Conservation (phyloP, 2,329 filamentous ascomycete genomes). For the Cordyceps farinosa region DNA sequence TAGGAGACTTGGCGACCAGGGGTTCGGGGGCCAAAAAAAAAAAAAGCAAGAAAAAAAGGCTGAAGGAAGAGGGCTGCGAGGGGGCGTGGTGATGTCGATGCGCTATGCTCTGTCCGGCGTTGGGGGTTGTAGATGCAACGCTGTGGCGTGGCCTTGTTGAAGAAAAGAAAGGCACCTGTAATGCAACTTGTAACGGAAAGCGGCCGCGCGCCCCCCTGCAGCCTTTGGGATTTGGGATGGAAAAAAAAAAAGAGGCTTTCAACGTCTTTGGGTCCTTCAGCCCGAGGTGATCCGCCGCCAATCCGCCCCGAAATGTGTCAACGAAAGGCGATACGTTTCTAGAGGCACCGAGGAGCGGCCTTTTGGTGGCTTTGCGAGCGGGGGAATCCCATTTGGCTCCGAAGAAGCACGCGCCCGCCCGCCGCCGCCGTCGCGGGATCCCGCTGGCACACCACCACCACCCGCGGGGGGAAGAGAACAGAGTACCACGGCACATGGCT, state of each 20-base stretch:
- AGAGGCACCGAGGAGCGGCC: not conserved
- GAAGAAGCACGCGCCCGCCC: too few relatives aligned
- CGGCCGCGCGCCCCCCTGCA: too few relatives aligned
- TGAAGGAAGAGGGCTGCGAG: not conserved
- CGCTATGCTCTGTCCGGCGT: not conserved
- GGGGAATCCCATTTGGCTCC: too few relatives aligned
- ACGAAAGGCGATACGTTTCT: too few relatives aligned
- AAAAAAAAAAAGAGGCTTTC: not conserved
- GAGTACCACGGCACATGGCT: too few relatives aligned
- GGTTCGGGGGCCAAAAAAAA: slow-evolving; percentile 5
- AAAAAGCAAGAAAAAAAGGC: not conserved
- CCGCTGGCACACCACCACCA: too few relatives aligned
- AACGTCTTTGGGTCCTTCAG: too few relatives aligned
- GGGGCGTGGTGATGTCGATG: not conserved
- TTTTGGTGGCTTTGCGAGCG: not conserved
- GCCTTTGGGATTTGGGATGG: not conserved
- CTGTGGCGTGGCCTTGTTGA: not conserved
- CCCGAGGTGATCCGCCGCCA: too few relatives aligned
- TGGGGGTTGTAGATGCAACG: slow-evolving; percentile 4
- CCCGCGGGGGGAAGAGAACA: too few relatives aligned
- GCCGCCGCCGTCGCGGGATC: too few relatives aligned
- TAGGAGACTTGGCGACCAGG: not conserved
- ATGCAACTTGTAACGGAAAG: too few relatives aligned
- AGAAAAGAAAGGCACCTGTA: not conserved
- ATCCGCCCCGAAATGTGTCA: too few relatives aligned